Evolutionary conservation across 306 rosid species (phyloP).

Genomic region (Leucaena leucocephala): DNA sequence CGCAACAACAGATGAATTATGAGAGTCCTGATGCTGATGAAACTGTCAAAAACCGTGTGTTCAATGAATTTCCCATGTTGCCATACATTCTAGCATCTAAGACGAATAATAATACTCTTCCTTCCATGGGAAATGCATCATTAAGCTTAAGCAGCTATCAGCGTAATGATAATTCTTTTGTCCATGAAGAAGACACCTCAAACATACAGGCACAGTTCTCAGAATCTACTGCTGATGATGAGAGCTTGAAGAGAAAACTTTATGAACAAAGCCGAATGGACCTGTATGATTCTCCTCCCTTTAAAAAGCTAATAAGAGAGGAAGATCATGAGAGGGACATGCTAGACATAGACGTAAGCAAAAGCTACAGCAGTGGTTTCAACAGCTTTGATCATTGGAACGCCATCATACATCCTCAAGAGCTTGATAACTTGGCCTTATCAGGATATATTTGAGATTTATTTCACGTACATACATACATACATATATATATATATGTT

Average conservation of each 20-base stretch:
- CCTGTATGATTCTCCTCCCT: conserved; percentile 27
- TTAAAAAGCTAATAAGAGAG: conserved; percentile 37
- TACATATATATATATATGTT: conserved; percentile 3
- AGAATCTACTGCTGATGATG: conserved; percentile 26
- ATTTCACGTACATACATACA: not conserved
- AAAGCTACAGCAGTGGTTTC: conserved; percentile 35
- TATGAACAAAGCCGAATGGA: conserved; percentile 37
- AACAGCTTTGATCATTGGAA: conserved; percentile 47
- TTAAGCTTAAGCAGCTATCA: conserved; percentile 42
- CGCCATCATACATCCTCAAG: conserved; percentile 47
- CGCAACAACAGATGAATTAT: conserved; percentile 33
- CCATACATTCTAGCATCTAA: conserved; percentile 62
- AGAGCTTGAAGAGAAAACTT: conserved; percentile 51
- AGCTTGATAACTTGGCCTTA: conserved; percentile 45
- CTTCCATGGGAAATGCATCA: conserved; percentile 43
- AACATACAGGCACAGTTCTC: conserved; percentile 31
- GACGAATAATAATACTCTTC: conserved; percentile 19
- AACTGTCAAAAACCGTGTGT: conserved; percentile 39
- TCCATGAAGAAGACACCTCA: conserved; percentile 32
- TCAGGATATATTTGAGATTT: conserved; percentile 30
- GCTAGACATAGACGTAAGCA: conserved; percentile 25
- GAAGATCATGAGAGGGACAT: conserved; percentile 33
- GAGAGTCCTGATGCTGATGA: conserved; percentile 52
- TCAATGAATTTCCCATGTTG: conserved; percentile 62
- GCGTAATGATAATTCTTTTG: conserved; percentile 26